A percentile compares a stretch with the other conserved stretches of the same genome.
These are phyloP conservation scores for Xylaria sp. DNA, from an alignment of 2,329 filamentous ascomycete genomes.

Conservation along the genomic window DNA sequence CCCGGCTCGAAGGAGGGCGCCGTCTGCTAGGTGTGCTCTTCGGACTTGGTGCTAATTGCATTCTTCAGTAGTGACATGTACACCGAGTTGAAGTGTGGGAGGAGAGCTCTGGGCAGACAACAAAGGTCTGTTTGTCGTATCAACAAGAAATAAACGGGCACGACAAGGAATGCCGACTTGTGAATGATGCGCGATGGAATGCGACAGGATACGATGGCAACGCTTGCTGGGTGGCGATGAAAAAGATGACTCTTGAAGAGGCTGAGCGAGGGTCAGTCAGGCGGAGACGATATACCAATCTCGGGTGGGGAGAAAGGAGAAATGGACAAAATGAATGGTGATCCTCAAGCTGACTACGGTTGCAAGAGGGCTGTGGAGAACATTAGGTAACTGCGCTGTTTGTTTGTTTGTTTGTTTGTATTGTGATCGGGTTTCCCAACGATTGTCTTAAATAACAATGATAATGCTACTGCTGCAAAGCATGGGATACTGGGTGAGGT, in stretches of 20 bases:
- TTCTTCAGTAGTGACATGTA: conserved; percentile 47
- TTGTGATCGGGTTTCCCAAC: neutral
- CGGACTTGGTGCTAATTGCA: conserved; percentile 51
- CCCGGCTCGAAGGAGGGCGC: conserved; percentile 53
- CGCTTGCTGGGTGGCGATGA: conserved; percentile 26
- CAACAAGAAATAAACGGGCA: neutral
- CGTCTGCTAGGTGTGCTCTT: conserved; percentile 56
- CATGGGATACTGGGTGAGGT: no score
- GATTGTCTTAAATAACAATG: conserved; percentile 4
- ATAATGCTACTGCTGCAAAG: no score
- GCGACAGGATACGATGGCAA: neutral
- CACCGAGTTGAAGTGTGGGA: conserved; percentile 29
- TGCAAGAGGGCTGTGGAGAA: neutral
- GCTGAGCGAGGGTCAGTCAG: conserved; percentile 18
- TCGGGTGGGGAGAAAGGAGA: conserved; percentile 12
- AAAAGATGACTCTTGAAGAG: conserved; percentile 32
- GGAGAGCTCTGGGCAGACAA: conserved; percentile 23
- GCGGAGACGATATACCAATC: conserved; percentile 2
- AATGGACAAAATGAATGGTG: neutral
- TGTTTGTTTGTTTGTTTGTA: neutral
- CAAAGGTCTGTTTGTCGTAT: conserved; percentile 21
- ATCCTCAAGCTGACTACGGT: conserved; percentile 4
- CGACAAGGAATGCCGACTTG: neutral
- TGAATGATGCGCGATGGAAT: neutral
- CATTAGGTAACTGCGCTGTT: neutral